Percentiles rank a stretch among this genome's conserved stretches.
Conservation (phyloP, 2,329 filamentous ascomycete genomes). For the Bimuria novae-zelandiae region DNA sequence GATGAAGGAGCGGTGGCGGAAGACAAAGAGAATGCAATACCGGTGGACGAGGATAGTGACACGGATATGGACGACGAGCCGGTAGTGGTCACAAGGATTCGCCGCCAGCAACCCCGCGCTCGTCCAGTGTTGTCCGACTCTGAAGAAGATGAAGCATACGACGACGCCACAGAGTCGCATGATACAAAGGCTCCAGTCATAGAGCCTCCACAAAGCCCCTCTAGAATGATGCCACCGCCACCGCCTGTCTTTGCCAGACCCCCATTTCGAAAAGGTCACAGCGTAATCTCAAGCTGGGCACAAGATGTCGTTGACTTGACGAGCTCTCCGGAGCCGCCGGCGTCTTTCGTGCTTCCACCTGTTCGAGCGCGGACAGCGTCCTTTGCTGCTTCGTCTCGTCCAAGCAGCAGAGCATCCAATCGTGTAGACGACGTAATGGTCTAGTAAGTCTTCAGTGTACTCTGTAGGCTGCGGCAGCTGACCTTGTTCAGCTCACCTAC, state of each 20-base stretch:
- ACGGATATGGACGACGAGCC: slow-evolving; percentile 37
- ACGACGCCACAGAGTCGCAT: not conserved
- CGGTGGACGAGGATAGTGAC: slow-evolving; percentile 9
- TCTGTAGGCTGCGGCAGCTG: not conserved
- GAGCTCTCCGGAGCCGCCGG: slow-evolving; percentile 28
- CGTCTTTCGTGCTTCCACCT: slow-evolving; percentile 25
- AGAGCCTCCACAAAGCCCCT: slow-evolving; percentile 1
- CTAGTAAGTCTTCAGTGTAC: slow-evolving; percentile 26
- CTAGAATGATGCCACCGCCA: slow-evolving; percentile 13
- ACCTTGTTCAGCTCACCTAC: slow-evolving; percentile 33
- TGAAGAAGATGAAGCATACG: slow-evolving; percentile 23
- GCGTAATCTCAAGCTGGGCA: slow-evolving; percentile 35
- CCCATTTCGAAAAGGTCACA: slow-evolving; percentile 31
- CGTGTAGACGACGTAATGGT: slow-evolving; percentile 34
- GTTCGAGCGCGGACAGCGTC: slow-evolving; percentile 27
- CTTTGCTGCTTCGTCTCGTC: slow-evolving; percentile 33
- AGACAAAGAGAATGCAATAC: slow-evolving; percentile 12
- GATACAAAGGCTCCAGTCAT: not conserved
- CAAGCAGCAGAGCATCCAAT: slow-evolving; percentile 35
- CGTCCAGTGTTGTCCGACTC: slow-evolving; percentile 28
- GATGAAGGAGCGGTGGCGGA: slow-evolving; percentile 17
- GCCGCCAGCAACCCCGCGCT: slow-evolving; percentile 19
- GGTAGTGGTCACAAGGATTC: slow-evolving; percentile 24
- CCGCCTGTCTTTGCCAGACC: slow-evolving; percentile 27
- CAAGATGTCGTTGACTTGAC: slow-evolving; percentile 42